phyloP scores from a whole-genome alignment of 148 eudicot species.

The Rhododendron ferrugineum region DNA sequence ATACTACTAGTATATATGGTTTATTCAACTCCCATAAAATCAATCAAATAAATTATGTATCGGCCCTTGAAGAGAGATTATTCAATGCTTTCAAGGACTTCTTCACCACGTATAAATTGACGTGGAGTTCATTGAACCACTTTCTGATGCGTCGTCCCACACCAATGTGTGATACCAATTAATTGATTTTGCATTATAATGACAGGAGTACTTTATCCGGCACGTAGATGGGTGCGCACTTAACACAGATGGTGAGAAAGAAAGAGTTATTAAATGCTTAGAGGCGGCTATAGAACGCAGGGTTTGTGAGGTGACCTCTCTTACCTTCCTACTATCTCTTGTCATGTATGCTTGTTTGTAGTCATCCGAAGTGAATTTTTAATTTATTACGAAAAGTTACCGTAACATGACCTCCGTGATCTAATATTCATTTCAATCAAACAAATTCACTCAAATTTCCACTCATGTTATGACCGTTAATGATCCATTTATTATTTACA shows the following conservation, averaged over 20 bases:
- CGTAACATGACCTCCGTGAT: background rate
- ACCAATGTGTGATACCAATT: background rate
- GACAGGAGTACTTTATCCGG: conserved; percentile 73
- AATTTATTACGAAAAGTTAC: background rate
- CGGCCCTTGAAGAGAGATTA: background rate
- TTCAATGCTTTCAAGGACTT: background rate
- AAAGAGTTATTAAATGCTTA: conserved; percentile 66
- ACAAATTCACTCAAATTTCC: background rate
- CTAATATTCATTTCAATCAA: background rate
- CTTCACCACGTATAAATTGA: background rate
- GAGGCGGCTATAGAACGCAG: conserved; percentile 83
- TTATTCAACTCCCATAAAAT: too few relatives aligned
- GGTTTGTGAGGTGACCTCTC: conserved; percentile 56
- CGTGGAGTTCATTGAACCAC: background rate
- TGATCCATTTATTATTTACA: background rate
- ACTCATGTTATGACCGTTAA: background rate
- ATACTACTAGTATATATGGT: too few relatives aligned
- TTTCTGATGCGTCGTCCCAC: background rate
- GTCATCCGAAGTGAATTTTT: background rate
- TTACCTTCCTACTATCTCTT: background rate
- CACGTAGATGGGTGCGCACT: conserved; percentile 62
- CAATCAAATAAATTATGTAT: background rate
- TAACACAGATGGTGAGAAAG: conserved; percentile 59
- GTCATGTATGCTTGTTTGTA: background rate
- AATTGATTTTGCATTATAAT: too few relatives aligned